These are phyloP conservation scores for Boletus smithii DNA, from an alignment of 1,284 basidiomycete species.

Conservation along the genomic window DNA sequence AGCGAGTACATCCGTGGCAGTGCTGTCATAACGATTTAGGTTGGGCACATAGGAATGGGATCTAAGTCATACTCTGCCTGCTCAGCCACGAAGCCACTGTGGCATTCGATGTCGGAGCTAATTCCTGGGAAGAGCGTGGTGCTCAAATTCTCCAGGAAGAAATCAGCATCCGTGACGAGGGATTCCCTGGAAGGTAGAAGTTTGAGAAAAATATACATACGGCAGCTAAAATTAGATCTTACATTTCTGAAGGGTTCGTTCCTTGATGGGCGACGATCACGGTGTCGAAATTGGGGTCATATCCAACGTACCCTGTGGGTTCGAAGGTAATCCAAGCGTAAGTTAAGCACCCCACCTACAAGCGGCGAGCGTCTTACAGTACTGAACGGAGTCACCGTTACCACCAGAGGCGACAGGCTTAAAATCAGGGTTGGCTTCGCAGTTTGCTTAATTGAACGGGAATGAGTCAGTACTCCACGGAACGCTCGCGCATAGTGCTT, in stretches of 20 bases:
- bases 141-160: conserved; percentile 40
- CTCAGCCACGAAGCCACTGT: conserved; percentile 53
- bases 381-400: conserved; percentile 51
- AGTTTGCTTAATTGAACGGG: conserved; percentile 41
- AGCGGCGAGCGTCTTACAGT: conserved; percentile 36
- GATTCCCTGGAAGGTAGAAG: conserved; percentile 37
- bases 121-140: conserved; percentile 59
- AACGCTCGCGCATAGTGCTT: neutral
- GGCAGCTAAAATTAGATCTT: conserved; percentile 1
- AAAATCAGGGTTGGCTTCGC: conserved; percentile 54
- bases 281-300: conserved; percentile 32
- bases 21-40: conserved; percentile 34
- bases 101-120: conserved; percentile 46
- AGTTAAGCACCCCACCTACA: neutral
- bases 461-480: neutral
- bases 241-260: conserved; percentile 35
- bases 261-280: conserved; percentile 40
- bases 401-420: conserved; percentile 61
- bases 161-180: conserved; percentile 51
- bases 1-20: conserved; percentile 46
- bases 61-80: conserved; percentile 45
- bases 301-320: conserved; percentile 39
- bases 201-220: neutral
- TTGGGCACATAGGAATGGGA: conserved; percentile 2
- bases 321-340: neutral